A percentile compares a stretch with the other conserved stretches of the same genome.
These are phyloP conservation scores for Yamadazyma friedrichii DNA, from an alignment of 1,139 yeast genomes.

Conservation along the genomic window DNA sequence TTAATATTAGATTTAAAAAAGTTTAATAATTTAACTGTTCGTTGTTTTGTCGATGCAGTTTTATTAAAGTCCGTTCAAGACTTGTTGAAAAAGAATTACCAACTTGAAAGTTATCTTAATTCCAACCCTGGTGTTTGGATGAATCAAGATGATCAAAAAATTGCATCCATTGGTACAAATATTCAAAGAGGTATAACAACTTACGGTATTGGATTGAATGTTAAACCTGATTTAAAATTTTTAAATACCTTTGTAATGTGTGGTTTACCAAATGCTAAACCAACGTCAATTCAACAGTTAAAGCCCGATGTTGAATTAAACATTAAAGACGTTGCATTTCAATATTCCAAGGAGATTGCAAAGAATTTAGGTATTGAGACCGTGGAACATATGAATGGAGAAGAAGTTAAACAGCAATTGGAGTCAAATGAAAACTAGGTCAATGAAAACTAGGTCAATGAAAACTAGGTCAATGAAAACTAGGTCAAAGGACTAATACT, in stretches of 20 bases:
- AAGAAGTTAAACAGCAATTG: conserved; percentile 16
- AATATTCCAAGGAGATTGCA: conserved; percentile 55
- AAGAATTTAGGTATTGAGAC: conserved; percentile 42
- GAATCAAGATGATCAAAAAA: conserved; percentile 49
- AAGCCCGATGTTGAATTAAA: conserved; percentile 20
- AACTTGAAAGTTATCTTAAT: conserved; percentile 48
- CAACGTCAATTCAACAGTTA: conserved; percentile 34
- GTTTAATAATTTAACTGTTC: conserved; percentile 59
- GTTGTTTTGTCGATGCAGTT: conserved; percentile 70
- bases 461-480: too few relatives aligned
- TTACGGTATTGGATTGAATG: conserved; percentile 86
- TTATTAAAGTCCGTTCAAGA: conserved; percentile 64
- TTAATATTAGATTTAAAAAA: conserved; percentile 72
- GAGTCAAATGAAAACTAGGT: background rate
- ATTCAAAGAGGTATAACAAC: conserved; percentile 82
- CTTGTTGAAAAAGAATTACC: conserved; percentile 45
- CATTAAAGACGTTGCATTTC: conserved; percentile 47
- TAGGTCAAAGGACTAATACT: too few relatives aligned
- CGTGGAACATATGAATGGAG: conserved; percentile 45
- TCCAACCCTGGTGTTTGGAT: conserved; percentile 90
- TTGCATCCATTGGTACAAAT: conserved; percentile 89
- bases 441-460: too few relatives aligned
- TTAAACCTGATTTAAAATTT: conserved; percentile 67
- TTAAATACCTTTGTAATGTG: conserved; percentile 79
- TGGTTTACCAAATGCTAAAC: conserved; percentile 64